Base-by-base conservation (phyloP, 2,329 filamentous ascomycete species). In the Arthrobotrys iridis region DNA sequence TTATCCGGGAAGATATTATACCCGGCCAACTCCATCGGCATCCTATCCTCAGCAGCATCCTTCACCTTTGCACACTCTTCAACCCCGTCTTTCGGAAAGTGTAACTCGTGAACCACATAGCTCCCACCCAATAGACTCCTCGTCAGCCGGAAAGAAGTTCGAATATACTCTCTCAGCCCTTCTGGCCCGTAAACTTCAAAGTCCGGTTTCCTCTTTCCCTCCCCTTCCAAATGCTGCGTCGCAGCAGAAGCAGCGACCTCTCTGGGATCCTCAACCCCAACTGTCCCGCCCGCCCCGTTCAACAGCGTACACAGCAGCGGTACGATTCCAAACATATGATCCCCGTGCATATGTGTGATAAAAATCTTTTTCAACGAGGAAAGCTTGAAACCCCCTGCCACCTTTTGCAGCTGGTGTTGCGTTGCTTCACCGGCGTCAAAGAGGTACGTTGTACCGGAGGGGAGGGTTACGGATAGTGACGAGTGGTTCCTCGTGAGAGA, bases 281-380 rank as follows among this genome's bases (percentile, higher is more conserved):
- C 70, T 7, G 33, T 71, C 0, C 78, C 78, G 1, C 78, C 78
- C 3, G 76, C 70, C 8, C 78, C 78, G 26, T 79, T 79, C 33
- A 78, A 60, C 43, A 79, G 41, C 1, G 77, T 79, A 45, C 73
- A 59, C 15, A 79, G 66, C 15, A 79, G 57, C 11, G 77, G 77
- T 18, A 76, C 76, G 11, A 78, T 59, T 2, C 77, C 77, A 24
- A 78, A 79, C 48, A 79, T 58, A 62, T 79, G 77, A 58, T 79
- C 78, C 22, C 78, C 78, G 46, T 79, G 78, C 55, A 79, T 75
- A 40, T 79, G 78, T 1, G 78, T 79, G 45, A 79, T 79, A 55
- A 79, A 79, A 30, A 79, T 79, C 48, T 76, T 77, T n/a, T 60
- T 65, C 11, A 79, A 37, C 5, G 43, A 48, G 1, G 68, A 67